Evolutionary conservation across 1,139 yeast species (phyloP), one percentile per base, ranked within the genome.

Genomic region (Candida glucosophila): DNA sequence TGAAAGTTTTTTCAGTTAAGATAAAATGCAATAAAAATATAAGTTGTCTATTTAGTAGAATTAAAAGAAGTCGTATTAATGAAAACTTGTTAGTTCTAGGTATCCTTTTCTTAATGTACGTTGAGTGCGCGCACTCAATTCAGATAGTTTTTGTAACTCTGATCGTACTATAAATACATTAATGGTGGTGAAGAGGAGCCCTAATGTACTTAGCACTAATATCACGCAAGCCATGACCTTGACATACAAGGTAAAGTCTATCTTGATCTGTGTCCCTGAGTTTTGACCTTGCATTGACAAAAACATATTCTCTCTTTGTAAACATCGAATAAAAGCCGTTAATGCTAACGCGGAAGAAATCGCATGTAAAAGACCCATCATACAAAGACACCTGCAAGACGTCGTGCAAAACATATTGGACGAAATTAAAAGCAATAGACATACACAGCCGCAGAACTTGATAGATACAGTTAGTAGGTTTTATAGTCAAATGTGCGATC

Each of bases 201-300:
- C n/a, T 5, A 37, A 6, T 2, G 28, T 14, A 22, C 34, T 37
- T 5, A 37, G 18, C 2, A 28, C 27, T 17, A 42, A 15, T 5
- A 37, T 23, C 4, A 34, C 13, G 5, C 33, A 29, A 1, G 37
- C 21, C 11, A 42, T 32, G 1, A 37, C 28, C 24, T 41, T 45
- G 3, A 51, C 32, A 24, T 47, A 51, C 0, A 35, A 24, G 1
- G 65, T 55, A 5, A 59, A 52, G 19, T 58, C 49, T 2, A 44
- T 42, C 25, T 39, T 35, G 1, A 29, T 32, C 2, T 39, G 27
- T 2, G 23, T 23, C 2, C 32, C 33, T 13, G 28, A 21, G 2
- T 33, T 32, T 12, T 31, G 22, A 23, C 47, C 41, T 24, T 43
- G 44, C 17, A 49, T 55, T 25, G 40, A 38, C 41, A 48, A 50